Evolutionary conservation across 768 basidiomycete species (phyloP).

Genomic region (Hebeloma cylindrosporum): DNA sequence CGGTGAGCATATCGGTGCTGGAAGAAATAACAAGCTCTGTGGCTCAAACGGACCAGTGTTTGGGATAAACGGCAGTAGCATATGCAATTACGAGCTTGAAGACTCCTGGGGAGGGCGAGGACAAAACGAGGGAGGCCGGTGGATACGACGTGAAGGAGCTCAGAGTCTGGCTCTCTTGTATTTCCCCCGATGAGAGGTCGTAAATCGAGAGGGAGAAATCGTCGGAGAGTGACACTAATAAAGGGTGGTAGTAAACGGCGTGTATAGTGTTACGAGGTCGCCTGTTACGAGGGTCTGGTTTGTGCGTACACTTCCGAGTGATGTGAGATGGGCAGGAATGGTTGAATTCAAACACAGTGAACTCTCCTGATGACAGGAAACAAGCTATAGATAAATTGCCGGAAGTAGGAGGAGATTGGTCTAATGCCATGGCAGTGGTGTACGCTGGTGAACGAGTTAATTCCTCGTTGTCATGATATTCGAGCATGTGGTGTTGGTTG

Average conservation of each 20-base stretch:
- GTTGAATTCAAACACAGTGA: constrained; percentile 57
- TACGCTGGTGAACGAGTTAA: constrained; percentile 34
- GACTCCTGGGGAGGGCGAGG: constrained; percentile 51
- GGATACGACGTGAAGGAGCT: constrained; percentile 78
- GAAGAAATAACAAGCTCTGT: constrained; percentile 72
- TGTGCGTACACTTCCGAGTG: constrained; percentile 47
- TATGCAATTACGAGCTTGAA: constrained; percentile 80
- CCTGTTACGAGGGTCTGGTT: constrained; percentile 40
- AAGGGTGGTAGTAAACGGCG: constrained; percentile 75
- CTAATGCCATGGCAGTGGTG: constrained; percentile 69
- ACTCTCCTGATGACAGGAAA: constrained; percentile 71
- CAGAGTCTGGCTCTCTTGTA: constrained; percentile 63
- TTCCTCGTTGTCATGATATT: constrained; percentile 34
- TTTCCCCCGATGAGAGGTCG: constrained; percentile 54
- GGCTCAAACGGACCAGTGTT: constrained; percentile 76
- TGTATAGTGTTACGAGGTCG: constrained; percentile 53
- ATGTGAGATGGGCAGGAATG: constrained; percentile 43
- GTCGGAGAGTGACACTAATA: constrained; percentile 70
- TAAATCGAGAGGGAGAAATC: constrained; percentile 72
- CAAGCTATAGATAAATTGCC: constrained; percentile 48
- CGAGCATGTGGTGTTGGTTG: constrained; percentile 39
- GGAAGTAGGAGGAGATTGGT: constrained; percentile 63
- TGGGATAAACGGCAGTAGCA: constrained; percentile 74
- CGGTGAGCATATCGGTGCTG: constrained; percentile 16
- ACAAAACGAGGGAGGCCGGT: constrained; percentile 78